A percentile compares a stretch with the other conserved stretches of the same genome.
These are phyloP conservation scores for Przewalskia tangutica DNA, from an alignment of 257 asterid genomes.

Conservation along the genomic window DNA sequence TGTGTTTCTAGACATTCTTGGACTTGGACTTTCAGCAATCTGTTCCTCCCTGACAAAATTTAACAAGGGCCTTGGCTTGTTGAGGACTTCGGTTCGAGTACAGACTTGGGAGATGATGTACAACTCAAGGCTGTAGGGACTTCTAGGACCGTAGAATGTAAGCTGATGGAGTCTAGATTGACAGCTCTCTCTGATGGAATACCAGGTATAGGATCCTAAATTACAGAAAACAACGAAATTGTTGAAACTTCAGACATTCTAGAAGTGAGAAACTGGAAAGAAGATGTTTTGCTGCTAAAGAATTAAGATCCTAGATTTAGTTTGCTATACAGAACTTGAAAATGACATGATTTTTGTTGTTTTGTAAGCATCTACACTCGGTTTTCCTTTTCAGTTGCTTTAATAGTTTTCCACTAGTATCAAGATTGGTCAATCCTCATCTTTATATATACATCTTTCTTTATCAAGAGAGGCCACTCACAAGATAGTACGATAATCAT, in stretches of 20 bases:
- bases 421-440: neutral
- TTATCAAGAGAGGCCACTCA: too few species aligned
- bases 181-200: neutral
- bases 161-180: neutral
- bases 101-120: constrained; percentile 1
- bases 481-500: too few species aligned
- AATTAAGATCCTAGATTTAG: neutral
- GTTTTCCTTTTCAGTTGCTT: neutral
- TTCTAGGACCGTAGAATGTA: neutral
- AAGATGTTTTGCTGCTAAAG: neutral
- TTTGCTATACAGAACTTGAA: neutral
- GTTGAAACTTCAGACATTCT: neutral
- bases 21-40: neutral
- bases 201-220: neutral
- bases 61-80: neutral
- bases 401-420: neutral
- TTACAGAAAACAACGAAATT: neutral
- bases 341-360: neutral
- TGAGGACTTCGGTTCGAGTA: neutral
- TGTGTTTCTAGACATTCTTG: neutral
- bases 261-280: neutral
- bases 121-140: neutral
- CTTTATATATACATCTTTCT: too few species aligned
- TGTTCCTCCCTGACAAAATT: neutral
- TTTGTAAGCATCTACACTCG: neutral